Base-by-base conservation (phyloP, 75 land plant genomes). In the Cunninghamia lanceolata region DNA sequence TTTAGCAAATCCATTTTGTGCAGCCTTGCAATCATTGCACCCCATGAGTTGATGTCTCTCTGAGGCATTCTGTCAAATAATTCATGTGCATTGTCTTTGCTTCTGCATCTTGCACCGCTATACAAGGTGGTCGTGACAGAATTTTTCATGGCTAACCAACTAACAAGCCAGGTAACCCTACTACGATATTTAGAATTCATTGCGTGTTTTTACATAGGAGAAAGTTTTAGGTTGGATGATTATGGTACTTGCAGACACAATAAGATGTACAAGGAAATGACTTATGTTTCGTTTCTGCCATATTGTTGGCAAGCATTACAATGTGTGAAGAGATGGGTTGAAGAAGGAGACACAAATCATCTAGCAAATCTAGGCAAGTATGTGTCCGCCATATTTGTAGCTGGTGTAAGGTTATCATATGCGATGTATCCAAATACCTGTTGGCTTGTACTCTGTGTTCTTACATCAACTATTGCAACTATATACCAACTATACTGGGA, bases 291-390 rank as follows among this genome's bases (percentile, higher is more conserved):
- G 46, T 89, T 98, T 66, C 59, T 91, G 43, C 99, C 99, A 11
- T 97, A 97, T 84, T 98, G 92, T 88, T 98, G 96, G 93, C 96
- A 96, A 34, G 93, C 96, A 11, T 91, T 95, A 95, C 98, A 98
- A 99, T 95, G 98, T 88, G 88, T 90, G 59, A 93, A 99, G 83
- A 89, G 98, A 89, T 95, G n/a, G n/a, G n/a, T n/a, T n/a, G n/a
- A n/a, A n/a, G n/a, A n/a, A n/a, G n/a, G n/a, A n/a, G n/a, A n/a
- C n/a, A n/a, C n/a, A n/a, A n/a, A n/a, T n/a, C n/a, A n/a, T n/a
- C n/a, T n/a, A n/a, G n/a, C n/a, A n/a, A n/a, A n/a, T n/a, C n/a
- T n/a, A n/a, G n/a, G n/a, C n/a, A n/a, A n/a, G n/a, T n/a, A n/a
- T n/a, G n/a, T 95, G n/a, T 96, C 96, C 4, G 98, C 98, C 38